A percentile compares a stretch with the other conserved stretches of the same genome.
phyloP scores from a whole-genome alignment of 768 basidiomycete species.

The Amanita rimosa region DNA sequence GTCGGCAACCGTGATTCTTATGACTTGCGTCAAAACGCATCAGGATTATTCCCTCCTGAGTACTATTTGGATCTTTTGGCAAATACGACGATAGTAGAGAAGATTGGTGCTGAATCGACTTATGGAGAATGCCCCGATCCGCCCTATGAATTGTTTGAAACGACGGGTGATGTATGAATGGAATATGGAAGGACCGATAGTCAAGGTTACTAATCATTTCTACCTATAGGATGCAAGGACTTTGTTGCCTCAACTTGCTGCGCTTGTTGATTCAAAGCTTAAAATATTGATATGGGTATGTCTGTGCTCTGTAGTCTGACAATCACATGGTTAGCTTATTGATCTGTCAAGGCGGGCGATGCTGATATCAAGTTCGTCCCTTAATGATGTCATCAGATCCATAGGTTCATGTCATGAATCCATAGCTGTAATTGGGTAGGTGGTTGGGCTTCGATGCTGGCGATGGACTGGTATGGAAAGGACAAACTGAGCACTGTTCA shows the following conservation, averaged over 20 bases:
- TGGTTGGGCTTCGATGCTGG: conserved; percentile 27
- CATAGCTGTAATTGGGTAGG: conserved; percentile 38
- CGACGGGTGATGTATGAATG: conserved; percentile 52
- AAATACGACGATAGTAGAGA: conserved; percentile 20
- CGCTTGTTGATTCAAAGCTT: conserved; percentile 31
- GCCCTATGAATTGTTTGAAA: conserved; percentile 28
- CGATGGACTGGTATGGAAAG: conserved; percentile 38
- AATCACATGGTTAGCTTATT: conserved; percentile 11
- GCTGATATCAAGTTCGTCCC: conserved; percentile 37
- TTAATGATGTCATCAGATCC: not conserved
- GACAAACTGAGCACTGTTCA: conserved; percentile 22
- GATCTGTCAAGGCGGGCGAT: conserved; percentile 27
- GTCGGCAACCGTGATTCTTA: conserved; percentile 41
- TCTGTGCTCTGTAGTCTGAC: not conserved
- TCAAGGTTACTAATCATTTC: not conserved
- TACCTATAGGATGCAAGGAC: conserved; percentile 38
- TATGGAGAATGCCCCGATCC: conserved; percentile 40
- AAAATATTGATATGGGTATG: conserved; percentile 37
- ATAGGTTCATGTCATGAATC: not conserved
- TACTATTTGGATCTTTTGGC: conserved; percentile 39
- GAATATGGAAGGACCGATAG: too few species aligned
- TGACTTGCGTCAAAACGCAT: conserved; percentile 47
- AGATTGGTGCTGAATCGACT: conserved; percentile 40
- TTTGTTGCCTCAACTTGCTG: conserved; percentile 36
- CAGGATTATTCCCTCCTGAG: conserved; percentile 43